A percentile compares a stretch with the other conserved stretches of the same genome.
phyloP scores from a whole-genome alignment of 805 yeast genomes.

The Monosporozyma aquatica region DNA sequence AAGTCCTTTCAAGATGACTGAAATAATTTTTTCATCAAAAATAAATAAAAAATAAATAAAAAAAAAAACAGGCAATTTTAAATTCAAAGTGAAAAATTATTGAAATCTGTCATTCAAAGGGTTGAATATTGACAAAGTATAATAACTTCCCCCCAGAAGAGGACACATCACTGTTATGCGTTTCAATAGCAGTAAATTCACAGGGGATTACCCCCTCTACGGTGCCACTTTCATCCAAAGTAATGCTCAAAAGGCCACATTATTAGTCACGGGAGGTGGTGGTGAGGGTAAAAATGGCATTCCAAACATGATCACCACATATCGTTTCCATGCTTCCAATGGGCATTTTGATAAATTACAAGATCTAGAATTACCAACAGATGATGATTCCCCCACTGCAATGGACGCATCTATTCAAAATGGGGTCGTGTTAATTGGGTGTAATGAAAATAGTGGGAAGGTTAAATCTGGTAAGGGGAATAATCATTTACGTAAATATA shows the following conservation, averaged over 20 bases:
- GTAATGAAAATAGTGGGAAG: conserved; percentile 57
- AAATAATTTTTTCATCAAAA: background rate
- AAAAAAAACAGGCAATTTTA: background rate
- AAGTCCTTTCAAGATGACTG: no score
- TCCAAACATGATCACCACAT: conserved; percentile 60
- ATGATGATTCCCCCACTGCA: conserved; percentile 82
- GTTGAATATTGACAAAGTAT: no score
- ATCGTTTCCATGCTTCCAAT: conserved; percentile 37
- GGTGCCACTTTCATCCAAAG: conserved; percentile 63
- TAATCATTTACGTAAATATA: conserved; percentile 57
- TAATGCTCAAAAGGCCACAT: conserved; percentile 56
- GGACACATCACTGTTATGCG: conserved; percentile 16
- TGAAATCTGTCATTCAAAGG: no score
- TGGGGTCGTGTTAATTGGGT: conserved; percentile 51
- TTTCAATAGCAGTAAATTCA: conserved; percentile 16
- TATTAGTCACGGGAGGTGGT: conserved; percentile 87
- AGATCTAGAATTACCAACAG: conserved; percentile 48
- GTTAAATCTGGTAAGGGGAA: conserved; percentile 52
- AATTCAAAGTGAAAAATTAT: background rate
- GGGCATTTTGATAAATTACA: conserved; percentile 24
- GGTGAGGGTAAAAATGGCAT: conserved; percentile 93
- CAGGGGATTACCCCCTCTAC: conserved; percentile 66
- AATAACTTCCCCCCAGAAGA: background rate
- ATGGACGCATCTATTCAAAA: conserved; percentile 36
- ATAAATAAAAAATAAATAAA: background rate